Conservation (phyloP, 805 yeast species). For the Trichomonascus vanleenenianus region DNA sequence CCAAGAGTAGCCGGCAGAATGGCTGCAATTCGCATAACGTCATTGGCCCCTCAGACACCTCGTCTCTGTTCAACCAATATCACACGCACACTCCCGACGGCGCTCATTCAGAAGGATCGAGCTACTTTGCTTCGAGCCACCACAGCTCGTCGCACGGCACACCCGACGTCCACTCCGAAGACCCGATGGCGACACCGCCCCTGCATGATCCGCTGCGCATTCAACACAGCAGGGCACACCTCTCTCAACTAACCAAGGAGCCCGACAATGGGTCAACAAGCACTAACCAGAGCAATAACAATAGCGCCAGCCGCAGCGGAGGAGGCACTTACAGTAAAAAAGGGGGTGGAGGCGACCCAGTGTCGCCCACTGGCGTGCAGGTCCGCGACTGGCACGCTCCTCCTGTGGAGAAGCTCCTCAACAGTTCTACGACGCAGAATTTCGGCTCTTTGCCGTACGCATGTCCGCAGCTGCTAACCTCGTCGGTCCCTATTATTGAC, state of each 20-base stretch:
- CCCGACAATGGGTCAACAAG: too few relatives aligned
- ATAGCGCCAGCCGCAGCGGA: too few relatives aligned
- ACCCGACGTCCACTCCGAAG: not conserved
- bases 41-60: constrained; percentile 21
- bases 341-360: too few relatives aligned
- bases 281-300: too few relatives aligned
- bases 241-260: not conserved
- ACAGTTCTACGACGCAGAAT: constrained; percentile 22
- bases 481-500: constrained; percentile 44
- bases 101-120: too few relatives aligned
- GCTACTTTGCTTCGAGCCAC: not conserved
- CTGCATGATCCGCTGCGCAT: not conserved
- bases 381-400: constrained; percentile 2
- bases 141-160: not conserved
- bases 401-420: constrained; percentile 15
- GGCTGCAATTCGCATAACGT: constrained; percentile 6
- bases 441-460: constrained; percentile 93
- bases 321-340: too few relatives aligned
- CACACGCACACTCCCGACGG: constrained; percentile 10
- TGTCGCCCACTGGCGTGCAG: too few relatives aligned
- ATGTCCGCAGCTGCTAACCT: constrained; percentile 72
- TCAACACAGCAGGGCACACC: not conserved
- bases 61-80: constrained; percentile 19
- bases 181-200: not conserved
- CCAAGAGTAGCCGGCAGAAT: not conserved